These are phyloP conservation scores for Raphanus raphanistrum DNA, from an alignment of 345 rosid species.

Conservation along the genomic window DNA sequence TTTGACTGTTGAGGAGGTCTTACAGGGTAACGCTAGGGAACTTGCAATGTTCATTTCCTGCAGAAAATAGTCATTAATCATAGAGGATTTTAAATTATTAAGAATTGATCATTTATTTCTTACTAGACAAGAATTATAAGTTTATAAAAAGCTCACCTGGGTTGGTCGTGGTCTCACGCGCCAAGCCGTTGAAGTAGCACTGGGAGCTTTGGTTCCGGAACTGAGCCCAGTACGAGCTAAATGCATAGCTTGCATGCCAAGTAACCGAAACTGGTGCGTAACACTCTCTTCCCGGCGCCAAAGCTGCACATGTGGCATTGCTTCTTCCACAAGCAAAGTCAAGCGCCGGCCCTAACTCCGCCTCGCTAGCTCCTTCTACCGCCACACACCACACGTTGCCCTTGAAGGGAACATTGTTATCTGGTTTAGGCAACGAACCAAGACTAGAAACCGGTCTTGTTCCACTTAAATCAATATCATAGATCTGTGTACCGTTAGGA, in stretches of 20 bases:
- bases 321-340: slow-evolving; percentile 49
- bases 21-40: slow-evolving; percentile 36
- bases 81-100: neutral
- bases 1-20: slow-evolving; percentile 3
- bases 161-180: slow-evolving; percentile 50
- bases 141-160: slow-evolving; percentile 54
- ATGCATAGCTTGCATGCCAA: slow-evolving; percentile 74
- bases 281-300: slow-evolving; percentile 58
- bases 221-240: slow-evolving; percentile 71
- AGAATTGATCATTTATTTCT: neutral
- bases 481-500: slow-evolving; percentile 47
- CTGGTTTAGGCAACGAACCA: slow-evolving; percentile 45
- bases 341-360: slow-evolving; percentile 44
- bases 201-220: slow-evolving; percentile 54
- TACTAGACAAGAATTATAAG: neutral
- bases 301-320: slow-evolving; percentile 52
- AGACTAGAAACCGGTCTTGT: slow-evolving; percentile 30
- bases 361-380: slow-evolving; percentile 40
- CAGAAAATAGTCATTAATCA: neutral
- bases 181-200: slow-evolving; percentile 75
- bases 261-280: slow-evolving; percentile 50
- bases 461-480: slow-evolving; percentile 57
- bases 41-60: slow-evolving; percentile 36
- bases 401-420: slow-evolving; percentile 49
- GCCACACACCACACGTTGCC: slow-evolving; percentile 73